Percentiles rank a stretch among this genome's conserved stretches.
Conservation (phyloP, 176 grass and related monocot species). For the Aechmea fasciata region DNA sequence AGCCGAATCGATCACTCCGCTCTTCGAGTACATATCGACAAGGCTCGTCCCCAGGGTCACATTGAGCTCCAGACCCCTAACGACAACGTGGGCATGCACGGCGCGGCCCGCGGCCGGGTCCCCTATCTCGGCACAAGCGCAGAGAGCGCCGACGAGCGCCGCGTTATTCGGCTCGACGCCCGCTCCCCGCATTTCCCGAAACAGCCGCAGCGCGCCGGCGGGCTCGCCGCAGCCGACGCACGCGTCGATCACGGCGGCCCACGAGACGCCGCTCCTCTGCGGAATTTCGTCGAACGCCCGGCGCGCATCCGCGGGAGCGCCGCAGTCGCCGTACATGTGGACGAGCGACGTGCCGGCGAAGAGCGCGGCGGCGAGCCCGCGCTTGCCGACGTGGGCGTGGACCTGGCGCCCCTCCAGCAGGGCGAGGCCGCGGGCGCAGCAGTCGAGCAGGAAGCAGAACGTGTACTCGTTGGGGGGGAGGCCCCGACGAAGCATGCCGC, state of each 20-base stretch:
- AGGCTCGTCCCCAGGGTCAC: slow-evolving; percentile 19
- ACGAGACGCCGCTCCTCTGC: neutral
- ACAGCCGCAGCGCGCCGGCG: neutral
- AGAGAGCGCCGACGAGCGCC: neutral
- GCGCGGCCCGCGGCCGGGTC: neutral
- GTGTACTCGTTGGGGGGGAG: slow-evolving; percentile 10
- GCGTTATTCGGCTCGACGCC: slow-evolving; percentile 5
- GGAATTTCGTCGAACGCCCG: slow-evolving; percentile 9
- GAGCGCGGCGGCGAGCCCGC: neutral
- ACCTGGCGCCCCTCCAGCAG: slow-evolving; percentile 7
- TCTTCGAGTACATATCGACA: slow-evolving; percentile 20
- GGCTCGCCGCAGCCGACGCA: neutral
- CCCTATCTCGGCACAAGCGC: slow-evolving; percentile 3
- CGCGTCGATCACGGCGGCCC: slow-evolving; percentile 3
- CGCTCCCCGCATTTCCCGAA: slow-evolving; percentile 5
- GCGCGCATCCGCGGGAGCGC: neutral
- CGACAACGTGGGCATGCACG: slow-evolving; percentile 3
- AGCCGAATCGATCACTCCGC: neutral
- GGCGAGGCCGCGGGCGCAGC: slow-evolving; percentile 3
- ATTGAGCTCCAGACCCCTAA: slow-evolving; percentile 9
- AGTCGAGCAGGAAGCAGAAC: slow-evolving; percentile 10
- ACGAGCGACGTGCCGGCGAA: slow-evolving; percentile 9
- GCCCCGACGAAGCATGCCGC: neutral
- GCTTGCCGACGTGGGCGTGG: slow-evolving; percentile 8
- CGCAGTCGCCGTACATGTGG: slow-evolving; percentile 16